Conservation (phyloP, 2,329 filamentous ascomycete genomes). For the Sclerotinia minor region DNA sequence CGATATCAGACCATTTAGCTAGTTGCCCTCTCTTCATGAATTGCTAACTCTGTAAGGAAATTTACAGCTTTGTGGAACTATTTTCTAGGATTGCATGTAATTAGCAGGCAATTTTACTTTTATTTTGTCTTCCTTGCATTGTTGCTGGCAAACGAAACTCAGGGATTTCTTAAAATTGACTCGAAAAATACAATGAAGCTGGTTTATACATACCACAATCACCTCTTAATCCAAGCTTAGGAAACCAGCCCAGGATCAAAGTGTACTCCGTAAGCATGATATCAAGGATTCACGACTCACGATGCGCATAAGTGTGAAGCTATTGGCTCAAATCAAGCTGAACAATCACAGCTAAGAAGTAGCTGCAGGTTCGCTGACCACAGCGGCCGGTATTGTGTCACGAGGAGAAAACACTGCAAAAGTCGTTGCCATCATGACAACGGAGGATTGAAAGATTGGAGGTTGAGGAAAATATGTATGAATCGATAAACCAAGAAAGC, state of each 20-base stretch:
- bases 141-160: background rate
- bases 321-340: constrained; percentile 10
- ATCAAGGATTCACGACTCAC: background rate
- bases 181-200: background rate
- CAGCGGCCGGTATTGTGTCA: constrained; percentile 9
- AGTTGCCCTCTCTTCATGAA: too few species aligned
- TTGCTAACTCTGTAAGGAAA: background rate
- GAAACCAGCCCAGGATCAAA: background rate
- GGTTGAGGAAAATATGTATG: constrained; percentile 17
- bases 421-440: constrained; percentile 18
- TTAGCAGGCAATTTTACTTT: background rate
- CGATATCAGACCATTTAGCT: background rate
- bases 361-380: constrained; percentile 16
- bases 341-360: background rate
- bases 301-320: background rate
- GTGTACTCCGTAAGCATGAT: background rate
- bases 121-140: background rate
- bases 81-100: background rate
- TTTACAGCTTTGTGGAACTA: background rate
- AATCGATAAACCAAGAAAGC: constrained; percentile 21
- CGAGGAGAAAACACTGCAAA: constrained; percentile 11
- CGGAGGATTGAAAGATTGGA: background rate
- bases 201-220: background rate
- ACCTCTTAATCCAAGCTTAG: background rate
- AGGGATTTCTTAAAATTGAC: background rate